These are phyloP conservation scores for Funneliformis geosporum DNA, from an alignment of 192 early-diverging fungal genomes.

Conservation along the genomic window DNA sequence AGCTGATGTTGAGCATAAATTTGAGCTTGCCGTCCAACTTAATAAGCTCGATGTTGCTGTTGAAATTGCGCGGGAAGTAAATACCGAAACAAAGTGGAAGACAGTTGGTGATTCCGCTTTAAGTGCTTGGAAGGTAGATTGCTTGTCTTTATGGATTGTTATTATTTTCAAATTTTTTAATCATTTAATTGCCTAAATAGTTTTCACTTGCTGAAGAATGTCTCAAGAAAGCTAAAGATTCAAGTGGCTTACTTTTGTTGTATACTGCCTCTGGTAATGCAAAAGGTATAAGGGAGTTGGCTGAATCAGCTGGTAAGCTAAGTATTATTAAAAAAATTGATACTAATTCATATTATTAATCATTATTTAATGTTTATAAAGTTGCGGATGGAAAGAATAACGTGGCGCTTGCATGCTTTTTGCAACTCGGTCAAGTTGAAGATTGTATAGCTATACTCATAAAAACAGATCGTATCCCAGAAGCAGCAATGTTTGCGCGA, in stretches of 20 bases:
- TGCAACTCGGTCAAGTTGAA: constrained; percentile 72
- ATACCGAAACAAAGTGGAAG: constrained; percentile 94
- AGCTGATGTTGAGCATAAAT: constrained; percentile 92
- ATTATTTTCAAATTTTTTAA: background rate
- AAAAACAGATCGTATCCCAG: constrained; percentile 84
- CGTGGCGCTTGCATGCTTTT: constrained; percentile 86
- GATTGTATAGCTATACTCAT: constrained; percentile 87
- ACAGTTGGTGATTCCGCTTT: constrained; percentile 88
- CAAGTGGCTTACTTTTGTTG: constrained; percentile 86
- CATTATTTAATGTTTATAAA: constrained; percentile 27
- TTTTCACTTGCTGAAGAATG: constrained; percentile 83
- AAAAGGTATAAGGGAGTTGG: constrained; percentile 73
- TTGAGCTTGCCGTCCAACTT: constrained; percentile 91
- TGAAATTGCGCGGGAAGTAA: constrained; percentile 79
- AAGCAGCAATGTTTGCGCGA: constrained; percentile 92
- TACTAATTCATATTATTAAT: background rate
- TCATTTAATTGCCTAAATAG: constrained; percentile 3
- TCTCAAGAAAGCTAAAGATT: constrained; percentile 82
- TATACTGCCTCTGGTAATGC: constrained; percentile 90
- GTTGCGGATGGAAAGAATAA: constrained; percentile 81
- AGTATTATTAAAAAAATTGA: background rate
- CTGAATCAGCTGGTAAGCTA: constrained; percentile 56
- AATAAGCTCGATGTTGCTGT: constrained; percentile 81
- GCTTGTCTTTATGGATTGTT: background rate
- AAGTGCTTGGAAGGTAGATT: constrained; percentile 79